These are phyloP conservation scores for Allodekkera sacchari DNA, from an alignment of 805 yeast species.

Conservation along the genomic window DNA sequence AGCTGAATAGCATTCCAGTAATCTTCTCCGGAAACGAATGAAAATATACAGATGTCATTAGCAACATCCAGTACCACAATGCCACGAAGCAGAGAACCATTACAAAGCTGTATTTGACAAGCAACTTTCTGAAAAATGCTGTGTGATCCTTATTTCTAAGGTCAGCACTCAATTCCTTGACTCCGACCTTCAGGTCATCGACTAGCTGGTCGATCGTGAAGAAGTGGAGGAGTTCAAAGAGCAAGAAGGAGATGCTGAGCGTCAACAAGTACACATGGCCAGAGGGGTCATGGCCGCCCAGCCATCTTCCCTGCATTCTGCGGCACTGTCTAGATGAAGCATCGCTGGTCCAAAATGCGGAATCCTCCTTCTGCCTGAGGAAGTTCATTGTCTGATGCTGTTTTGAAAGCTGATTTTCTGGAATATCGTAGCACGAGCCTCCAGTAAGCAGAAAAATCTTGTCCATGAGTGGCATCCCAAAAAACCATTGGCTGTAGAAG, in stretches of 20 bases:
- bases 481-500: constrained; percentile 79
- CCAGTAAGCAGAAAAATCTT: constrained; percentile 72
- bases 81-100: constrained; percentile 27
- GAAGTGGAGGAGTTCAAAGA: constrained; percentile 45
- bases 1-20: constrained; percentile 61
- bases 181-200: constrained; percentile 5
- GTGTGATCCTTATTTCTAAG: constrained; percentile 1
- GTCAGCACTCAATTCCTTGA: not conserved
- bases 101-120: constrained; percentile 21
- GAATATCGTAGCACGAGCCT: constrained; percentile 53
- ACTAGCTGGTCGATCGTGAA: constrained; percentile 9
- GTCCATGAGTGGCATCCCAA: constrained; percentile 87
- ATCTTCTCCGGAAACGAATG: constrained; percentile 74
- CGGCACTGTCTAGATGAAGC: constrained; percentile 41
- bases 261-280: constrained; percentile 84
- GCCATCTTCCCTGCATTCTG: constrained; percentile 56
- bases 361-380: constrained; percentile 1
- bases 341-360: constrained; percentile 11
- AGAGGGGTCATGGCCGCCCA: constrained; percentile 91
- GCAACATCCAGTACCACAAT: constrained; percentile 81
- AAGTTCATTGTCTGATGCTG: not conserved
- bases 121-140: constrained; percentile 5
- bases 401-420: constrained; percentile 6
- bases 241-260: constrained; percentile 54
- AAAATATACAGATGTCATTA: constrained; percentile 78